Evolutionary conservation across 2,329 filamentous ascomycete genomes (phyloP).

Genomic region (Cladophialophora chaetospira): DNA sequence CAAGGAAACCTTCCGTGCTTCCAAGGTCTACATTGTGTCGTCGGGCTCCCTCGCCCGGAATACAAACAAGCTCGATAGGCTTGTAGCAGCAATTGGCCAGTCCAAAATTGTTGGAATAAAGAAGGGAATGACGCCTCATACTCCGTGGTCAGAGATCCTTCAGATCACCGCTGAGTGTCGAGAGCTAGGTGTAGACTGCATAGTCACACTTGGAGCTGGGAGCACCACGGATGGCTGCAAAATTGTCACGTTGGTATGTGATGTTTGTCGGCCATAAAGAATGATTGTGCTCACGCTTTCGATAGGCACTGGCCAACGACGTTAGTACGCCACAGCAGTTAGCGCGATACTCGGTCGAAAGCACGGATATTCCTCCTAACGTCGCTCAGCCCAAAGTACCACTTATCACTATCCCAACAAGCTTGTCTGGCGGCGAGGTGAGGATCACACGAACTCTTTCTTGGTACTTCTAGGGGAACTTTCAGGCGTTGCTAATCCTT

Average conservation of each 20-base stretch:
- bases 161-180: not conserved
- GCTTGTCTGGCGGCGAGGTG: constrained; percentile 45
- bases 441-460: constrained; percentile 34
- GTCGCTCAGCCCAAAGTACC: not conserved
- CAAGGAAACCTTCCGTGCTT: not conserved
- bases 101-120: not conserved
- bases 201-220: constrained; percentile 49
- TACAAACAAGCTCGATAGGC: not conserved
- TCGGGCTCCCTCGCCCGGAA: constrained; percentile 1
- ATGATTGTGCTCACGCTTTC: no score
- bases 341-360: no score
- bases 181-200: constrained; percentile 62
- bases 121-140: constrained; percentile 1
- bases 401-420: constrained; percentile 45
- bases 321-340: no score
- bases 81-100: not conserved
- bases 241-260: constrained; percentile 51
- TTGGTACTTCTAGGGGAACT: no score
- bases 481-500: no score
- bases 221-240: constrained; percentile 59
- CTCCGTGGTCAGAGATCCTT: not conserved
- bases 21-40: not conserved
- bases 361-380: no score
- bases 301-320: constrained; percentile 53
- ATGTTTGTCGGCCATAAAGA: no score